phyloP scores from a whole-genome alignment of 164 flowering plant species.

The Sextonia rubra region DNA sequence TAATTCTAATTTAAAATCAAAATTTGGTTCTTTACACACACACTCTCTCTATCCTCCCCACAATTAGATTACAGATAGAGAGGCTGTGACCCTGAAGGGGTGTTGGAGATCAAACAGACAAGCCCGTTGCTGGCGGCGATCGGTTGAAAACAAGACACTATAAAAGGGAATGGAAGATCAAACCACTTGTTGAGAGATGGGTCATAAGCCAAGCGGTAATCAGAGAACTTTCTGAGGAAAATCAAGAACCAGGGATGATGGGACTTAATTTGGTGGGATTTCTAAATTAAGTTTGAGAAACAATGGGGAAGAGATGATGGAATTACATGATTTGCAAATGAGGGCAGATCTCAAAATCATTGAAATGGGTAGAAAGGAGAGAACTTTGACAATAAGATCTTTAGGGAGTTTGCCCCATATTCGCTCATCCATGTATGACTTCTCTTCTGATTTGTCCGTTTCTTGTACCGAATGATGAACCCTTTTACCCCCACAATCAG shows the following conservation, averaged over 20 bases:
- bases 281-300: slow-evolving; percentile 2
- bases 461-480: background rate
- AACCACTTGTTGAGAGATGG: slow-evolving; percentile 1
- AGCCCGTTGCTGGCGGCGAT: slow-evolving; percentile 9
- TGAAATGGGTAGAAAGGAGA: slow-evolving; percentile 5
- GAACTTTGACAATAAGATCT: slow-evolving; percentile 1
- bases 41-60: too few relatives aligned
- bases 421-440: slow-evolving; percentile 7
- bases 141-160: background rate
- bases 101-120: slow-evolving; percentile 1
- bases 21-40: too few relatives aligned
- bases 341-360: slow-evolving; percentile 6
- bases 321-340: slow-evolving; percentile 7
- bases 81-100: background rate
- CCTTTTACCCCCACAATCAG: slow-evolving; percentile 3
- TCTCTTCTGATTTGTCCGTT: background rate
- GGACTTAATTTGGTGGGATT: background rate
- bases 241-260: slow-evolving; percentile 5
- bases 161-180: background rate
- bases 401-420: slow-evolving; percentile 7
- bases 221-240: slow-evolving; percentile 1
- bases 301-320: background rate
- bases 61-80: background rate
- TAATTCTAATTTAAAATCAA: too few relatives aligned
- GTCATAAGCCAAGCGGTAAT: slow-evolving; percentile 1